Evolutionary conservation across 257 asterid genomes (phyloP).

Genomic region (Nicotiana sylvestris): DNA sequence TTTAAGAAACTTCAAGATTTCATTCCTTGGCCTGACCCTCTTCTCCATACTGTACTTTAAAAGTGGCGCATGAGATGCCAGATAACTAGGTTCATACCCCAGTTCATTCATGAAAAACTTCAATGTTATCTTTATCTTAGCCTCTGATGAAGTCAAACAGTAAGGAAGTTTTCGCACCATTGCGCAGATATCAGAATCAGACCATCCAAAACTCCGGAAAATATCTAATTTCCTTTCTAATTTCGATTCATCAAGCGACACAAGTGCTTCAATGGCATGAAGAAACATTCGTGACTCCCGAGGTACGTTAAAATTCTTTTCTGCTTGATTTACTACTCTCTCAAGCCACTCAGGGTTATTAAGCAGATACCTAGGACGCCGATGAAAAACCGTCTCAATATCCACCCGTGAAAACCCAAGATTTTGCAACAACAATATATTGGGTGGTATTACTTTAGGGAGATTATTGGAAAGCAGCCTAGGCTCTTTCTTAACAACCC

Average conservation of each 20-base stretch:
- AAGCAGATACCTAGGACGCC: neutral
- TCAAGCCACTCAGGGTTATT: neutral
- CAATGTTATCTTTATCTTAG: neutral
- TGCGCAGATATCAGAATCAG: slow-evolving; percentile 7
- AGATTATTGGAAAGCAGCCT: neutral
- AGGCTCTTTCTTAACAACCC: slow-evolving; percentile 7
- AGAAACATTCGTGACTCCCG: slow-evolving; percentile 16
- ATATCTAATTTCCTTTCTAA: slow-evolving; percentile 1
- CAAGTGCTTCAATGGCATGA: slow-evolving; percentile 8
- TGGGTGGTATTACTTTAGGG: neutral
- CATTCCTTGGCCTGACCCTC: slow-evolving; percentile 9
- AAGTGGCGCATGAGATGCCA: neutral
- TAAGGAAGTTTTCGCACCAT: slow-evolving; percentile 11
- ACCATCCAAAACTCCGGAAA: slow-evolving; percentile 26
- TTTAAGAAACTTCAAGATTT: slow-evolving; percentile 6
- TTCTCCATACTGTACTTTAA: slow-evolving; percentile 11
- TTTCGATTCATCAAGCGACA: neutral
- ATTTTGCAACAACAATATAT: slow-evolving; percentile 5
- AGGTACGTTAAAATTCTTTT: slow-evolving; percentile 20
- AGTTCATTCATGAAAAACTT: slow-evolving; percentile 6
- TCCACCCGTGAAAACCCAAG: slow-evolving; percentile 3
- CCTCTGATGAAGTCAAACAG: slow-evolving; percentile 9
- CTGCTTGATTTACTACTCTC: neutral
- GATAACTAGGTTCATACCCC: neutral
- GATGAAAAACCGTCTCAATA: neutral